Evolutionary conservation across 108 stramenopile genomes (phyloP), one percentile per base, ranked within the genome.

Genomic region (Nitzschia putrida): DNA sequence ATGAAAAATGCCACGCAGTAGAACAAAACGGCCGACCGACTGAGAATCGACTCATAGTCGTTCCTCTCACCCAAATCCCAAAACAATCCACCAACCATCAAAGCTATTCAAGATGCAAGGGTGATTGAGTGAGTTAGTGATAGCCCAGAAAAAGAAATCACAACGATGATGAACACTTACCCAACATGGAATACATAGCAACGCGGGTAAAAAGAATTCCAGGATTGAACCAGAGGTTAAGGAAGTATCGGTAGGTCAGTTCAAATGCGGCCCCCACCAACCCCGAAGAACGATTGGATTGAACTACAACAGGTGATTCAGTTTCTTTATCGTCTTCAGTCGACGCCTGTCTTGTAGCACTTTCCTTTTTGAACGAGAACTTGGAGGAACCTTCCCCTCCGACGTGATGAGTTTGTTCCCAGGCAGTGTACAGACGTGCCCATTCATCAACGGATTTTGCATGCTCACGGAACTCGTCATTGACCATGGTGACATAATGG

Each of bases 1-100:
- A 84, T 80, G 67, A 81, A 87, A 50, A 87, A 87, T 22, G 83
- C 79, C 10, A 79, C 81, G 66, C 83, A 82, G 56, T 84, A 87
- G 50, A 84, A 87, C 25, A 87, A 60, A 13, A 84, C 64, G 0
- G 83, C 80, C 14, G 75, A 53, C 11, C 78, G 60, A 8, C 69
- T 63, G 18, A 76, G 51, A 64, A 83, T 71, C 8, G 74, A 64
- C 23, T 65, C 53, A 29, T 45, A 57, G 41, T 72, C 71, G n/a
- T 47, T 42, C 21, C 61, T 39, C 9, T 75, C 57, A 21, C 77
- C 77, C 13, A 86, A 52, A 20, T 79, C 67, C 72, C 68, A 83
- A 54, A 86, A 86, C 7, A 86, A 53, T 22, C 67, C 73, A 26
- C 78, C 78, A 29, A 79, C 73, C 68, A 73, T 70, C 53, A 79